Base-by-base conservation (phyloP, 1,284 basidiomycete species). In the Cryptococcus depauperatus region DNA sequence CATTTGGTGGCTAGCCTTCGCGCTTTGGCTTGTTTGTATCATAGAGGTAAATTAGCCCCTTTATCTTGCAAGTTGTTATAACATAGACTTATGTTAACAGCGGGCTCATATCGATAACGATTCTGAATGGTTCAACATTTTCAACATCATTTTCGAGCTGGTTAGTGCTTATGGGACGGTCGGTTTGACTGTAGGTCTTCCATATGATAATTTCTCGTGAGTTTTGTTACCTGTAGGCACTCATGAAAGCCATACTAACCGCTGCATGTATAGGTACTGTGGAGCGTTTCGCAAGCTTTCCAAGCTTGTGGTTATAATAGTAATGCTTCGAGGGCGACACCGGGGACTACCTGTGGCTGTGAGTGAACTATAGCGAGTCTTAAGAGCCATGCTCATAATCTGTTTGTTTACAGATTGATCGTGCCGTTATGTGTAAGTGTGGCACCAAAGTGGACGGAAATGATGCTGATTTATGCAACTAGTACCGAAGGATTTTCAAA, bases 271-370 rank as follows among this genome's bases (percentile, higher is more conserved):
- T 10, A 30, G 87, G 0, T 78, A 95, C 42, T 81, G 80, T 5
- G 91, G 89, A 1, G 77, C 82, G 6, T 80, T 93, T 52, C 74
- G 77, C 7, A 80, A 83, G 0, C 70, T 95, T 3, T 91, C 89
- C 0, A 97, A 96, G 69, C 75, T 97, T 19, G 82, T 96, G 43
- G 65, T 96, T 18, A 81, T 79, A 56, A 64, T 77, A 4, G 89
- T 96, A 55, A 96, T 97, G 88, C 75, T 97, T 44, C 82, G 92
- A 52, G 92, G 92, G 7, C 78, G 91, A 10, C 92, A 97, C 69
- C 81, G 93, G 38, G 89, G 89, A 4, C 71, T 90, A 4, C 85
- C 86, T 0, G 82, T 85, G 14, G 88, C 89, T 14, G 90, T 95
- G 86, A 93, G 69, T 82, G 1, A 3, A 27, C 13, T 29, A n/a